Evolutionary conservation across 2,329 filamentous ascomycete genomes (phyloP), one percentile per base, ranked within the genome.

Genomic region (Pyrenochaeta sp.): DNA sequence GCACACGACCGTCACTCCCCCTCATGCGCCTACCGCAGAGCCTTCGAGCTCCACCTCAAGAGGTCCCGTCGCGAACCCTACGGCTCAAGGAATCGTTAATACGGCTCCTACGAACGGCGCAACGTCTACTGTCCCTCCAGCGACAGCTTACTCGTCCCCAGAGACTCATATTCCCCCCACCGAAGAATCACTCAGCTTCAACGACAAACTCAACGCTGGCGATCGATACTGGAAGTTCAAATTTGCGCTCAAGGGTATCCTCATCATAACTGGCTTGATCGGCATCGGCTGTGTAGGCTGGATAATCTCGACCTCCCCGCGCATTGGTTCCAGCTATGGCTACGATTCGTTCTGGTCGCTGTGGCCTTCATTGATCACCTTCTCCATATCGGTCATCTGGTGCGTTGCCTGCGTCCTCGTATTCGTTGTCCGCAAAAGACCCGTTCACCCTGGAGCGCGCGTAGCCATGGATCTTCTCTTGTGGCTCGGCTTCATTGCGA

Each of bases 401-500:
- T 68, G 70, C 53, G 9, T 52, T 27, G 49, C 69, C 3, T 73
- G 68, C 61, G 58, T 76, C 24, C 24, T 68, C 28, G 51, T 72
- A 15, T 65, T 77, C 43, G 43, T 75, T 25, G 22, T 68, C 10
- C 67, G 68, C 49, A 67, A 70, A 43, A 60, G 59, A 0, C 68
- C 73, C 9, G 62, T 77, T 1, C 75, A 78, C 54, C 75, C 76
- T 3, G 75, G 76, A 19, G 51, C 63, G 5, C 71, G 68, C 32
- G 75, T 78, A n/a, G 62, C 71, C 10, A 57, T 76, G 46, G 74
- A 78, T 48, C 65, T 78, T 1, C 43, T 78, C 1, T 66, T 78
- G 2, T 78, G 75, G 75, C 64, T 78, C 2, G 65, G 67, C 12
- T 71, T 72, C 51, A 60, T 77, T 19, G 27, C 59, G 7, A 76